These are phyloP conservation scores for Monosporascus sp. DNA, from an alignment of 2,329 filamentous ascomycete species.

Conservation along the genomic window DNA sequence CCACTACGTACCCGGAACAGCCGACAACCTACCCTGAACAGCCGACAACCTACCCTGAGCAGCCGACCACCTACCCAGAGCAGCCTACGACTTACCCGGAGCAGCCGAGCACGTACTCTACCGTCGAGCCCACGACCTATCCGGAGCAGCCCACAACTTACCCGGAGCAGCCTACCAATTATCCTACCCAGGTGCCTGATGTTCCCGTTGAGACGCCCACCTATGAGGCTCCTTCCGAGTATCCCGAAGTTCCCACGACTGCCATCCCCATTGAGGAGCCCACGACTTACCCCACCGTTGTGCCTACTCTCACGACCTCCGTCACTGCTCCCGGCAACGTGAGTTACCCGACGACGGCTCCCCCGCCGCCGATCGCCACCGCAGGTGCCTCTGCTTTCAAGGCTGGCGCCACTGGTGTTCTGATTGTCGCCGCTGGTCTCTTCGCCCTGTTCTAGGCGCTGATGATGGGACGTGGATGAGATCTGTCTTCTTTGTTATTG, in stretches of 20 bases:
- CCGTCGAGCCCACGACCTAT: too few species aligned
- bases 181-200: background rate
- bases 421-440: background rate
- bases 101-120: too few species aligned
- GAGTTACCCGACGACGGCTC: background rate
- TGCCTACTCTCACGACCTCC: background rate
- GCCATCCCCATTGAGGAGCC: background rate
- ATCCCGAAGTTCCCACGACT: background rate
- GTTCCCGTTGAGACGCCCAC: background rate
- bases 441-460: too few species aligned
- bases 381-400: background rate
- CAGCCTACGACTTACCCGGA: too few species aligned
- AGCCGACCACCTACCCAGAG: too few species aligned
- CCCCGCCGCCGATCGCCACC: background rate
- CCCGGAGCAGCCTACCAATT: too few species aligned
- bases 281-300: background rate
- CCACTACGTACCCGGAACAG: background rate
- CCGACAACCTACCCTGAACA: background rate
- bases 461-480: too few species aligned
- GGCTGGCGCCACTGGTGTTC: background rate
- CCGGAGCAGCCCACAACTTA: too few species aligned
- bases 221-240: background rate
- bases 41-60: too few species aligned
- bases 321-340: background rate
- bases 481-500: too few species aligned